Evolutionary conservation across 257 asterid species (phyloP).

Genomic region (Solanum okadae): DNA sequence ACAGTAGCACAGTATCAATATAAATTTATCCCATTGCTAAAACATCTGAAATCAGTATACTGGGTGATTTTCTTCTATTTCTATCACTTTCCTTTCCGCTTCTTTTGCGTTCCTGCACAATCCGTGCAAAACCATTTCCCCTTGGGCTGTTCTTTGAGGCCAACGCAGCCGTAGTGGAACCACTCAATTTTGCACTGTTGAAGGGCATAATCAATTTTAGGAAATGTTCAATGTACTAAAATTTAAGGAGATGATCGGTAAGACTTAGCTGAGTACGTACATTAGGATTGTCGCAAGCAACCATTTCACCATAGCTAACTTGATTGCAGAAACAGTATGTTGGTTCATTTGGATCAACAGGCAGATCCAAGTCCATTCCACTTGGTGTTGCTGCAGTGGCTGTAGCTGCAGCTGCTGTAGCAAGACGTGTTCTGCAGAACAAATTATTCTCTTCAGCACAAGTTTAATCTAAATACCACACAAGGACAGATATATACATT

Average conservation of each 20-base stretch:
- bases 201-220: background rate
- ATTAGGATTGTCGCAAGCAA: constrained; percentile 91
- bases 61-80: background rate
- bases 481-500: background rate
- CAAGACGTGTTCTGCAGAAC: constrained; percentile 65
- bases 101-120: constrained; percentile 65
- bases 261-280: constrained; percentile 26
- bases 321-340: constrained; percentile 95
- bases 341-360: constrained; percentile 97
- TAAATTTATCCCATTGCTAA: background rate
- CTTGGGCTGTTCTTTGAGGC: constrained; percentile 85
- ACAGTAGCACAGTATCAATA: background rate
- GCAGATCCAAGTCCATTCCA: constrained; percentile 79
- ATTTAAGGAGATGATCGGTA: background rate
- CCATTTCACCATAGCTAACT: constrained; percentile 99
- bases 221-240: background rate
- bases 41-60: background rate
- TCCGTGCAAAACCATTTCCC: constrained; percentile 96
- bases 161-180: constrained; percentile 95
- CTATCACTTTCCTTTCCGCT: constrained; percentile 42
- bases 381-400: constrained; percentile 39
- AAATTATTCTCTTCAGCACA: background rate
- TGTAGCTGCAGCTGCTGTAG: constrained; percentile 39
- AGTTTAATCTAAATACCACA: background rate
- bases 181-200: constrained; percentile 96